Conservation (phyloP, 208 protist genomes). For the Crithidia bombi region DNA sequence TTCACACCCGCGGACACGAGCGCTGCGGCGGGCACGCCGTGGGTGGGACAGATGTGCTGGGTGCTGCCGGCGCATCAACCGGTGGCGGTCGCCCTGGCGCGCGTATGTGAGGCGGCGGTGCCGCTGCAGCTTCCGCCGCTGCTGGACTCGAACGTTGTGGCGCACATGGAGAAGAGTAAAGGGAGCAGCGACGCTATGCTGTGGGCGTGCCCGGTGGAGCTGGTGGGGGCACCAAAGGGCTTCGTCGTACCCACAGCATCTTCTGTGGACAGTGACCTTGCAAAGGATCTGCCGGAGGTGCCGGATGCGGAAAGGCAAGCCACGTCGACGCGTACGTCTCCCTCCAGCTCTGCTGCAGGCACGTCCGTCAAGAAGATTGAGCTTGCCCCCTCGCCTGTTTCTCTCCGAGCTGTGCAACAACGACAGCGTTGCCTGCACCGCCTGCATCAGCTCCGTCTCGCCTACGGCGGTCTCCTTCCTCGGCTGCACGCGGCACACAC, state of each 20-base stretch:
- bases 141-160: not conserved
- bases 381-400: conserved; percentile 37
- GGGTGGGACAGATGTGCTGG: conserved; percentile 23
- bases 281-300: no score
- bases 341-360: not conserved
- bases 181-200: not conserved
- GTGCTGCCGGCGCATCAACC: conserved; percentile 12
- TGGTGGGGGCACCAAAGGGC: not conserved
- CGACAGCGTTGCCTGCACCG: conserved; percentile 48
- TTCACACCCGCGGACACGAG: conserved; percentile 14
- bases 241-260: no score
- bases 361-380: not conserved
- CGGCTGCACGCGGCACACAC: conserved; percentile 35
- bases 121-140: conserved; percentile 56
- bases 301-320: not conserved
- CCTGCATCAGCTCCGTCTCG: conserved; percentile 50
- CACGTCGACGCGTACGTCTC: not conserved
- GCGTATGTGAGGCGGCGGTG: conserved; percentile 64
- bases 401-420: conserved; percentile 34
- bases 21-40: conserved; percentile 11
- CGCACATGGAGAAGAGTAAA: not conserved
- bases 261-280: no score
- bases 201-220: not conserved
- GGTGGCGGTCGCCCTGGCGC: conserved; percentile 48
- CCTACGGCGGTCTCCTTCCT: conserved; percentile 41